These are phyloP conservation scores for Schizosaccharomyces versatilis DNA, from an alignment of 1,139 yeast genomes.

Conservation along the genomic window DNA sequence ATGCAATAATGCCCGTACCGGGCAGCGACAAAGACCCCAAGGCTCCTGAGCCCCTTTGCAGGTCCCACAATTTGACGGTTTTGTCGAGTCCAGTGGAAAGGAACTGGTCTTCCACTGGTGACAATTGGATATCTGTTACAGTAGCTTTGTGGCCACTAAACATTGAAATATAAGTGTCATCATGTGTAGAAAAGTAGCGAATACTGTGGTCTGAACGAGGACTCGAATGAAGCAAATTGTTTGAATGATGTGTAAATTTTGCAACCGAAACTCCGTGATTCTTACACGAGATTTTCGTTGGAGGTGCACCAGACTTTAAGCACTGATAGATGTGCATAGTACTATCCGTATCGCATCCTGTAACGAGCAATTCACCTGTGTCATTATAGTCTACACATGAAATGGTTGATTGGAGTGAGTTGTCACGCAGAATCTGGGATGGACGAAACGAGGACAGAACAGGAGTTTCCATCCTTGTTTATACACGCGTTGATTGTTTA, in stretches of 20 bases:
- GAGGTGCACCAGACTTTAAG: constrained; percentile 32
- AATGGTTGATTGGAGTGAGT: constrained; percentile 34
- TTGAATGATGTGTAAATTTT: constrained; percentile 53
- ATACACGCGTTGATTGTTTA: no score
- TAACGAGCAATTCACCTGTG: constrained; percentile 54
- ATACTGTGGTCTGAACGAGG: constrained; percentile 51
- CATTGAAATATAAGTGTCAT: constrained; percentile 60
- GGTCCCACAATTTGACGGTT: constrained; percentile 73
- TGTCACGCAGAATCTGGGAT: constrained; percentile 36
- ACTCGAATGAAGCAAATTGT: constrained; percentile 62
- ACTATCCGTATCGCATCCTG: constrained; percentile 56
- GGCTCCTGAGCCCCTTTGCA: constrained; percentile 21
- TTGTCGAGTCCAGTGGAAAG: constrained; percentile 54
- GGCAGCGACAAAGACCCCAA: constrained; percentile 42
- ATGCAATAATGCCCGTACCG: constrained; percentile 37
- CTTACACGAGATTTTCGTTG: constrained; percentile 44
- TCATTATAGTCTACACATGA: constrained; percentile 76
- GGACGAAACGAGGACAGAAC: constrained; percentile 30
- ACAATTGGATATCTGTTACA: constrained; percentile 50
- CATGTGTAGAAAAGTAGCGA: constrained; percentile 52
- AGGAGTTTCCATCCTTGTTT: neutral
- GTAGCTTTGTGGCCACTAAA: constrained; percentile 67
- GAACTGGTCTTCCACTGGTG: constrained; percentile 49
- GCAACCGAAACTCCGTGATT: constrained; percentile 86
- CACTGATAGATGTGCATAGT: constrained; percentile 67